Evolutionary conservation across 331 rosid genomes (phyloP).

Genomic region (Pyracantha coccinea): DNA sequence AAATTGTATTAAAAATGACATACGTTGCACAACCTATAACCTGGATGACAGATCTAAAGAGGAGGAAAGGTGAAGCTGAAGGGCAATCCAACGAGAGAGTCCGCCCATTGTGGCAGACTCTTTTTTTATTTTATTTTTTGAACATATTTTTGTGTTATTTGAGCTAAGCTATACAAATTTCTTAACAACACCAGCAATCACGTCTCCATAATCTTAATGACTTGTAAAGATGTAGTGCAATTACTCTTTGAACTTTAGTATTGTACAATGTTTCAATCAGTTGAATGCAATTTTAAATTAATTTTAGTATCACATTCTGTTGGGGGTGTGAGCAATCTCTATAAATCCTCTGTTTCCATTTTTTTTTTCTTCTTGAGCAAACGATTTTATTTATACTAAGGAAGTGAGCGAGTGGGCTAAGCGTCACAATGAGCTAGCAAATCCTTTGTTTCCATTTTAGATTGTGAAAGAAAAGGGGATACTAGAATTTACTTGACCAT

Average conservation of each 20-base stretch:
- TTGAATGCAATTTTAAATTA: neutral
- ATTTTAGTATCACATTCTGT: neutral
- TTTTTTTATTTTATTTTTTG: too few species aligned
- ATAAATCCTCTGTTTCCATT: neutral
- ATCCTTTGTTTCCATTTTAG: too few species aligned
- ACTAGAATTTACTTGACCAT: too few species aligned
- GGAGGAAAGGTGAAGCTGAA: slow-evolving; percentile 90
- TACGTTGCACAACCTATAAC: slow-evolving; percentile 96
- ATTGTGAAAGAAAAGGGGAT: too few species aligned
- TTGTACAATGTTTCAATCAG: neutral
- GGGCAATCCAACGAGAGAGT: slow-evolving; percentile 39
- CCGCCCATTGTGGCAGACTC: too few species aligned
- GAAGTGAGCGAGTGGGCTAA: accelerated
- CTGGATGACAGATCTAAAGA: slow-evolving; percentile 46
- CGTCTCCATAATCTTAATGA: neutral
- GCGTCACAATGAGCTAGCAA: too few species aligned
- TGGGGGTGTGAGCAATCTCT: neutral
- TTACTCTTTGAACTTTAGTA: neutral
- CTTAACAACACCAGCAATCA: neutral
- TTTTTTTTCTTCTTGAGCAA: too few species aligned
- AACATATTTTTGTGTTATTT: too few species aligned
- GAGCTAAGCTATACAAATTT: neutral
- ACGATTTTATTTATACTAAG: too few species aligned
- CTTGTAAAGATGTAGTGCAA: neutral
- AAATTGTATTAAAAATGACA: neutral